phyloP scores from a whole-genome alignment of 768 basidiomycete species.

The Termitomyces sp. region DNA sequence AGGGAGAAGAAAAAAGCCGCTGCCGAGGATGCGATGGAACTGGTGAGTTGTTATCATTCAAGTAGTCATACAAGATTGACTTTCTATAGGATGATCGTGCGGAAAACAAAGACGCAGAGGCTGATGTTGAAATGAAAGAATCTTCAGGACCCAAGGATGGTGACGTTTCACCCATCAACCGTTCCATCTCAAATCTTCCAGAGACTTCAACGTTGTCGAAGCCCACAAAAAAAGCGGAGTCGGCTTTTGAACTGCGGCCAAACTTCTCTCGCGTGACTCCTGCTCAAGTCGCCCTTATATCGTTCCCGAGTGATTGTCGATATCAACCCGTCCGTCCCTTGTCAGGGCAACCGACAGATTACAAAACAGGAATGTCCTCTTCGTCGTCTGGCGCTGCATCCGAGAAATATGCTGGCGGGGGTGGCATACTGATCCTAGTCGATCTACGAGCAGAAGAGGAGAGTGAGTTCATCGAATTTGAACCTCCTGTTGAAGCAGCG shows the following conservation, averaged over 20 bases:
- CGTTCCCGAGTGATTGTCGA: slow-evolving; percentile 72
- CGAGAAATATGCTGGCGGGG: slow-evolving; percentile 71
- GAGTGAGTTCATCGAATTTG: slow-evolving; percentile 67
- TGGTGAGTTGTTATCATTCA: slow-evolving; percentile 38
- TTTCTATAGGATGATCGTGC: slow-evolving; percentile 45
- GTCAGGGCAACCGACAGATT: slow-evolving; percentile 38
- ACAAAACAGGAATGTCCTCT: slow-evolving; percentile 24
- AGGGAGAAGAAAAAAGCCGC: slow-evolving; percentile 90
- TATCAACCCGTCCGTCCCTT: slow-evolving; percentile 89
- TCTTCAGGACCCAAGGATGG: slow-evolving; percentile 36
- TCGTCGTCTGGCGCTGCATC: slow-evolving; percentile 27
- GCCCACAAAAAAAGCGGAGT: slow-evolving; percentile 64
- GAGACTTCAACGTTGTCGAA: slow-evolving; percentile 35
- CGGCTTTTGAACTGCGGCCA: slow-evolving; percentile 63
- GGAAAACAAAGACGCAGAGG: slow-evolving; percentile 44
- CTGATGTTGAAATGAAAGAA: slow-evolving; percentile 78
- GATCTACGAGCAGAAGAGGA: slow-evolving; percentile 69
- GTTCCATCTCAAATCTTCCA: slow-evolving; percentile 43
- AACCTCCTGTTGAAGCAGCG: slow-evolving; percentile 27
- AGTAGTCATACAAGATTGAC: slow-evolving; percentile 8
- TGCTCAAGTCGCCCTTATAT: slow-evolving; percentile 77
- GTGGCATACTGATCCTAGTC: slow-evolving; percentile 80
- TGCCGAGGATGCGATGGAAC: slow-evolving; percentile 79
- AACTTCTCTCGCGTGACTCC: slow-evolving; percentile 95
- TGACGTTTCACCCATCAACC: slow-evolving; percentile 53